Evolutionary conservation across 345 rosid genomes (phyloP).

Genomic region (Erucastrum elatum): DNA sequence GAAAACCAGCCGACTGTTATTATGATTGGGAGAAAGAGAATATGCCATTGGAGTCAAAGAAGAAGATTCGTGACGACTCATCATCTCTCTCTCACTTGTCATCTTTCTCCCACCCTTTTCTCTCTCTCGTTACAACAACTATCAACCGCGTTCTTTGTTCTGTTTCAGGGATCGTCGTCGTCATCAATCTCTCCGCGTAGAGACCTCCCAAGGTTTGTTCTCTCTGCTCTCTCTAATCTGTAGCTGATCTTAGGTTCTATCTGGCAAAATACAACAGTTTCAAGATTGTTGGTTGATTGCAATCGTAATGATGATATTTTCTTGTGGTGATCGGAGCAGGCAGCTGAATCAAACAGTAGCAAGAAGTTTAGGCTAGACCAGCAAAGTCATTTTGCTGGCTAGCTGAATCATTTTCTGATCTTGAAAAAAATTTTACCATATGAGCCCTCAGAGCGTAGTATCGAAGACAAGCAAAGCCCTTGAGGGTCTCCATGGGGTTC

Average conservation of each 20-base stretch:
- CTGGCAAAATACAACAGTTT: background rate
- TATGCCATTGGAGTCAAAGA: conserved; percentile 26
- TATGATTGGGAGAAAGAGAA: conserved; percentile 11
- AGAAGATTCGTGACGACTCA: conserved; percentile 25
- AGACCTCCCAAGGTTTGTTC: conserved; percentile 7
- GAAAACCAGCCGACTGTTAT: conserved; percentile 5
- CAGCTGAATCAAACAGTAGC: background rate
- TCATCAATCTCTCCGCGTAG: conserved; percentile 6
- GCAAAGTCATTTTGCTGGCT: conserved; percentile 68
- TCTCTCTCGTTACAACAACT: background rate
- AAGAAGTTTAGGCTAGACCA: conserved; percentile 45
- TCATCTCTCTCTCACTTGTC: conserved; percentile 3
- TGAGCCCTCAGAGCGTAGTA: conserved; percentile 53
- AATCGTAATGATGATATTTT: background rate
- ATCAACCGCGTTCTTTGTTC: background rate
- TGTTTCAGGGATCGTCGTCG: background rate
- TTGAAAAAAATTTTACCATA: conserved; percentile 25
- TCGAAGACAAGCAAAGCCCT: conserved; percentile 53
- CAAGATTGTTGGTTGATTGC: background rate
- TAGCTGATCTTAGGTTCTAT: background rate
- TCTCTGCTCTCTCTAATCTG: conserved; percentile 5
- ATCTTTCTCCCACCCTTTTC: background rate
- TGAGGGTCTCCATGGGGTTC: conserved; percentile 76
- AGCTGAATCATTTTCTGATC: conserved; percentile 16
- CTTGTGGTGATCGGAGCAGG: conserved; percentile 22